These are phyloP conservation scores for Pezicula neosporulosa DNA, from an alignment of 2,329 filamentous ascomycete genomes.

Conservation along the genomic window DNA sequence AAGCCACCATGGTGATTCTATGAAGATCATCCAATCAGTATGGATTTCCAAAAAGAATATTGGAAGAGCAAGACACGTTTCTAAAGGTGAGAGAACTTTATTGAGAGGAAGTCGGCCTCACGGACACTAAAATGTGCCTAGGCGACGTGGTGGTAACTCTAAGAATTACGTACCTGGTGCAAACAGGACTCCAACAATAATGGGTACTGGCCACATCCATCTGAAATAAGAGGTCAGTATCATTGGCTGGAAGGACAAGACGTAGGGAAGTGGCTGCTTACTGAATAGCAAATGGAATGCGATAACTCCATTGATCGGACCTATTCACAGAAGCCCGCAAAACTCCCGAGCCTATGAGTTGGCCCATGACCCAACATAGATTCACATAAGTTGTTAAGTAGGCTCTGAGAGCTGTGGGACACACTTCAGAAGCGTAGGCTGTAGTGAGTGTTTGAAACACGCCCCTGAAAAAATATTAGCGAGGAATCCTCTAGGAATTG, in stretches of 20 bases:
- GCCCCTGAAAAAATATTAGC: conserved; percentile 32
- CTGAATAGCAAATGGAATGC: conserved; percentile 41
- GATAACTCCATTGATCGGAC: conserved; percentile 40
- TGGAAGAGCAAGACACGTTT: no score
- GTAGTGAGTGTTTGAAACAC: conserved; percentile 41
- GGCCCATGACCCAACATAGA: conserved; percentile 48
- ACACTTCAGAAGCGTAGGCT: conserved; percentile 40
- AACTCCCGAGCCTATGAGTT: conserved; percentile 42
- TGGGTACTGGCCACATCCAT: conserved; percentile 44
- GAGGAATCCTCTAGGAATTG: no score
- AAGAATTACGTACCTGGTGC: conserved; percentile 29
- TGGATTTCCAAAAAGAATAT: no score
- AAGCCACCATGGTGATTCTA: conserved; percentile 29
- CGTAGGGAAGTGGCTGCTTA: conserved; percentile 28
- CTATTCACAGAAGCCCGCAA: conserved; percentile 38
- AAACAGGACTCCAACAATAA: conserved; percentile 37
- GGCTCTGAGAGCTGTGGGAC: conserved; percentile 45
- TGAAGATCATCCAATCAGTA: conserved; percentile 31
- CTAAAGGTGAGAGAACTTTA: no score
- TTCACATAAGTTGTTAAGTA: conserved; percentile 50
- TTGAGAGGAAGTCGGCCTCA: no score
- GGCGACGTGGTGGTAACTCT: no score
- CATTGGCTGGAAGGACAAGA: conserved; percentile 44
- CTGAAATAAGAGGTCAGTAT: conserved; percentile 19
- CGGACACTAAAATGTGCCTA: no score